These are phyloP conservation scores for Trapa bicornis DNA, from an alignment of 345 rosid species.

Conservation along the genomic window DNA sequence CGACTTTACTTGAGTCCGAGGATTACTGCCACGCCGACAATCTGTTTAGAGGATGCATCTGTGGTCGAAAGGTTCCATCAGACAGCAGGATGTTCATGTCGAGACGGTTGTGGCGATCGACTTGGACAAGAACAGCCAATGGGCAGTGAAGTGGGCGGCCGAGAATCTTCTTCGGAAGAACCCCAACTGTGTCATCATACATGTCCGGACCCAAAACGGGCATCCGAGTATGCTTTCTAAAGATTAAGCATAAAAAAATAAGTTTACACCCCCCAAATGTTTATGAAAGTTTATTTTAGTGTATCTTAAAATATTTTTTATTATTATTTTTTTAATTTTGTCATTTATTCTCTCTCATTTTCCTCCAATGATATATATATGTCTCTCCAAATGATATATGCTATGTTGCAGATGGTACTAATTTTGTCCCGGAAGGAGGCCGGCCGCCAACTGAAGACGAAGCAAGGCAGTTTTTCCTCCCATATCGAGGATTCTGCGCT, in stretches of 20 bases:
- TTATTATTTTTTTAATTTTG: too few relatives aligned
- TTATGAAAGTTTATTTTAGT: too few relatives aligned
- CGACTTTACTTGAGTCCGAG: background rate
- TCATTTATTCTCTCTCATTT: too few relatives aligned
- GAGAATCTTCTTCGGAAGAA: conserved; percentile 24
- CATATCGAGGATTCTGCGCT: conserved; percentile 54
- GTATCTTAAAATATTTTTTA: too few relatives aligned
- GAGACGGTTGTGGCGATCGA: conserved; percentile 39
- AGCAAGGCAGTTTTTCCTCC: conserved; percentile 43
- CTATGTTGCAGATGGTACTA: conserved; percentile 16
- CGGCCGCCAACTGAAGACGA: conserved; percentile 41
- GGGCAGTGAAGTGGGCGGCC: conserved; percentile 46
- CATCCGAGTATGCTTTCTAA: conserved; percentile 13
- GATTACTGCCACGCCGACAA: background rate
- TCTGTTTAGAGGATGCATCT: background rate
- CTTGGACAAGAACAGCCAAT: conserved; percentile 36
- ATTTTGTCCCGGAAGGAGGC: conserved; percentile 20
- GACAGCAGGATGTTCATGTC: background rate
- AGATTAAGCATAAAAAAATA: too few relatives aligned
- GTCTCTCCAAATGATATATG: too few relatives aligned
- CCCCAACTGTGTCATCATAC: conserved; percentile 25
- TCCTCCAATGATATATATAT: too few relatives aligned
- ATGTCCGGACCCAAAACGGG: conserved; percentile 22
- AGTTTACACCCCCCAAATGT: too few relatives aligned
- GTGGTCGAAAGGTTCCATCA: background rate